Percentiles rank a stretch among this genome's conserved stretches.
Conservation (phyloP, 345 rosid species). For the Hypericum androsaemum region DNA sequence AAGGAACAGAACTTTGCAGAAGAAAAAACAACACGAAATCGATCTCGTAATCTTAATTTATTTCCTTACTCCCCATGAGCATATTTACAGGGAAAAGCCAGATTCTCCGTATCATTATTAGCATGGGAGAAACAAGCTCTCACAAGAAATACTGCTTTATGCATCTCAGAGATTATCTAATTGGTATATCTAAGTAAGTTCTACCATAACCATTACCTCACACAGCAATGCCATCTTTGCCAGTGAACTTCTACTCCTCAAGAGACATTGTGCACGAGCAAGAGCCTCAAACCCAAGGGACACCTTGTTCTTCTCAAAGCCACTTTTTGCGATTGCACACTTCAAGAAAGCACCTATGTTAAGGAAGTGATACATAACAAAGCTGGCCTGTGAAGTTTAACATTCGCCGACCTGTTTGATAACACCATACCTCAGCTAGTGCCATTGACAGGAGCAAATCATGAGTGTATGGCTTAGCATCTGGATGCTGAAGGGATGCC, state of each 20-base stretch:
- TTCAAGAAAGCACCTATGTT: constrained; percentile 70
- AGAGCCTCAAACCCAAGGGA: constrained; percentile 96
- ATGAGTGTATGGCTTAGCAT: constrained; percentile 72
- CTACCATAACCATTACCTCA: constrained; percentile 53
- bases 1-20: constrained; percentile 4
- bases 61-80: no score
- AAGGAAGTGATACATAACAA: constrained; percentile 52
- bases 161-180: no score
- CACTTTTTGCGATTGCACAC: constrained; percentile 86
- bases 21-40: not conserved
- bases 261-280: constrained; percentile 83
- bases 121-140: not conserved
- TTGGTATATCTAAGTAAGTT: not conserved
- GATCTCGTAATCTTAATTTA: not conserved
- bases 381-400: constrained; percentile 23
- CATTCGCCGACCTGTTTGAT: constrained; percentile 22
- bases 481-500: constrained; percentile 64
- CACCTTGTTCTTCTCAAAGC: constrained; percentile 76
- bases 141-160: no score
- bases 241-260: constrained; percentile 74
- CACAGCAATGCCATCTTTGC: constrained; percentile 61
- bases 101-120: not conserved
- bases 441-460: constrained; percentile 89
- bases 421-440: constrained; percentile 77
- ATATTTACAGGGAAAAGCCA: no score